Base-by-base conservation (phyloP, 2,329 filamentous ascomycete species). In the Magnaporthiopsis incrustans region DNA sequence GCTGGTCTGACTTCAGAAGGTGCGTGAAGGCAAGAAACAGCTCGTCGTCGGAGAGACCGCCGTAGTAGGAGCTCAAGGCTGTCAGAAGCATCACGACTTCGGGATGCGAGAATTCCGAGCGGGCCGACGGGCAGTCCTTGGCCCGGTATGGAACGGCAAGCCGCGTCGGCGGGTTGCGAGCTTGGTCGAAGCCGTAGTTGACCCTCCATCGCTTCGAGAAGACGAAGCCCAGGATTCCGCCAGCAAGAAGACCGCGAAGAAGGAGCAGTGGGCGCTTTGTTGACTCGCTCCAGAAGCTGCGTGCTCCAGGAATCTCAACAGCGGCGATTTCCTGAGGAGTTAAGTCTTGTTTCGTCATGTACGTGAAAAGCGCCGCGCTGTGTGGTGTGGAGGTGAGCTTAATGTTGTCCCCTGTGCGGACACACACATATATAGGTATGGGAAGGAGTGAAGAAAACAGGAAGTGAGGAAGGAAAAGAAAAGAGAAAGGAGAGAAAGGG, bases 121-220 rank as follows among this genome's bases (percentile, higher is more conserved):
- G 77, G 0, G 77, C 72, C 0, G 82, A 76, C 0, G 85, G 86
- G 3, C 68, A 79, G 61, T 86, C 85, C 64, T 89, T 89, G 0
- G 84, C 85, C 11, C 77, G 77, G 67, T 81, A 89, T 0, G 85
- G 87, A 0, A 89, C 83, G 0, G 82, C 82, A 0, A 89, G 77
- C 61, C 71, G 75, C 0, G 80, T 83, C 0, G 65, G 60, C 0
- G 78, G 80, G 0, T 67, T 67, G 2, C 84, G 72, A 32, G 69
- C 0, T 68, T 65, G 68, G 85, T 14, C 80, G 0, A 83, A 75
- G 0, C 88, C 87, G 65, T 87, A 91, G 63, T 89, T 81, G 0
- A 91, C 87, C 3, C 82, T 74, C 84, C 85, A 91, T 1, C 87
- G 76, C 68, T 89, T 90, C 4, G 44, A 73, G 0, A 90, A 73